Percentiles rank a stretch among this genome's conserved stretches.
Evolutionary conservation across 768 basidiomycete species (phyloP).

Genomic region (Austroboletus eburneus): DNA sequence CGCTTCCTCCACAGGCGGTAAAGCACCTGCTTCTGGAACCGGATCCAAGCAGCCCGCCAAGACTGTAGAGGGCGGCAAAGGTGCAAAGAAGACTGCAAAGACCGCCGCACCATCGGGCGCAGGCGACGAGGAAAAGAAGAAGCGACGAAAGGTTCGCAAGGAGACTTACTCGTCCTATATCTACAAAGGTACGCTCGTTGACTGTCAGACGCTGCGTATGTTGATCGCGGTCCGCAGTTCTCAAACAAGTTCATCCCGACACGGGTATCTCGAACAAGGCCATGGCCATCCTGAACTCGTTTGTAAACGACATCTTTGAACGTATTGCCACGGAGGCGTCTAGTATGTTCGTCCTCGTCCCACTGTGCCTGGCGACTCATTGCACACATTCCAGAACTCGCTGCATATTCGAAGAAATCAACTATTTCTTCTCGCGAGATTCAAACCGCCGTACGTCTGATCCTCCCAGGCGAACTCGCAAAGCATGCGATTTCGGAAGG

Average conservation of each 20-base stretch:
- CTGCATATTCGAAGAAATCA: slow-evolving; percentile 96
- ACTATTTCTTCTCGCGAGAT: slow-evolving; percentile 99
- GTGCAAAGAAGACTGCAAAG: slow-evolving; percentile 72
- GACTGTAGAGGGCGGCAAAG: slow-evolving; percentile 53
- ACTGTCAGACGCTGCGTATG: neutral
- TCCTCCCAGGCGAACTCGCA: slow-evolving; percentile 93
- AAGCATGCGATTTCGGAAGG: slow-evolving; percentile 78
- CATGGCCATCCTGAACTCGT: slow-evolving; percentile 94
- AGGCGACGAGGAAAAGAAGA: slow-evolving; percentile 82
- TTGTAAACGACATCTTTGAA: slow-evolving; percentile 94
- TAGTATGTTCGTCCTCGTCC: slow-evolving; percentile 42
- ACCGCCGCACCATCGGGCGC: slow-evolving; percentile 50
- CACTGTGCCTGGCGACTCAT: neutral
- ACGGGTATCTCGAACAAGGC: slow-evolving; percentile 99
- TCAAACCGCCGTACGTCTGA: slow-evolving; percentile 93
- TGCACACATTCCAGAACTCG: slow-evolving; percentile 62
- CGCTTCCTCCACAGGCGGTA: slow-evolving; percentile 64
- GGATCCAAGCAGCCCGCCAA: slow-evolving; percentile 65
- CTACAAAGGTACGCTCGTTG: slow-evolving; percentile 64
- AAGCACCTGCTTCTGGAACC: slow-evolving; percentile 56
- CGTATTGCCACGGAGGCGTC: slow-evolving; percentile 91
- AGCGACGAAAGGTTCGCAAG: slow-evolving; percentile 80
- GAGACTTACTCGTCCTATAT: slow-evolving; percentile 94
- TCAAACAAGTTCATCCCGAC: slow-evolving; percentile 97
- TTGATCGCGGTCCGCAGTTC: slow-evolving; percentile 46